Evolutionary conservation across 805 yeast species (phyloP).

Genomic region (Pachysolen tannophilus): DNA sequence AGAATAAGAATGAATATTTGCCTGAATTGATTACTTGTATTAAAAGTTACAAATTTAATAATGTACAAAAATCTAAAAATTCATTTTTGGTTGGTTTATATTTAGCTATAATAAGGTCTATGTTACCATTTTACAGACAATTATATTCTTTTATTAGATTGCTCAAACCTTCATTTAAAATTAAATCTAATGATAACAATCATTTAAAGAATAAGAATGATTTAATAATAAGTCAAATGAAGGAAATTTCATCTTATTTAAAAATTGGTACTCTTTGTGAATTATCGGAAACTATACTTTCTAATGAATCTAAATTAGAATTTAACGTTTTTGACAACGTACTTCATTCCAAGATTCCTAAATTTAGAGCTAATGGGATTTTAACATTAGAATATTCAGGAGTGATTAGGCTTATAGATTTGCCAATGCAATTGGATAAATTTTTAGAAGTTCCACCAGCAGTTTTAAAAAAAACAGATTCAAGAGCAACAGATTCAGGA

Average conservation of each 20-base stretch:
- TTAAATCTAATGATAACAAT: not conserved
- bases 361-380: slow-evolving; percentile 16
- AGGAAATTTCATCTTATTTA: not conserved
- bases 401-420: slow-evolving; percentile 38
- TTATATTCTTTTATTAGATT: slow-evolving; percentile 21
- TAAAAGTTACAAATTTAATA: slow-evolving; percentile 18
- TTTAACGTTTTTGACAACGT: slow-evolving; percentile 18
- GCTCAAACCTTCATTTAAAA: slow-evolving; percentile 20
- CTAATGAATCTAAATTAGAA: slow-evolving; percentile 15
- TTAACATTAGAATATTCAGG: slow-evolving; percentile 43
- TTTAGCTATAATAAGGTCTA: not conserved
- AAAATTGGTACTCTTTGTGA: slow-evolving; percentile 5
- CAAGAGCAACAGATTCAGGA: too few species aligned
- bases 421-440: slow-evolving; percentile 38
- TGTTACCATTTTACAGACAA: slow-evolving; percentile 9
- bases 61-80: not conserved
- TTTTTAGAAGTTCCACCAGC: slow-evolving; percentile 11
- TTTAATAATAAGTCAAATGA: not conserved
- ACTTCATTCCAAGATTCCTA: slow-evolving; percentile 21
- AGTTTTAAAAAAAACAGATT: slow-evolving; percentile 1
- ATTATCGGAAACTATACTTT: slow-evolving; percentile 10
- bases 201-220: not conserved
- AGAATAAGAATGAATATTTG: slow-evolving; percentile 18
- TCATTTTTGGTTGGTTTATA: slow-evolving; percentile 6
- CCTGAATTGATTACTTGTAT: slow-evolving; percentile 23